phyloP scores from a whole-genome alignment of 306 rosid genomes.

The Boehmeria nivea region DNA sequence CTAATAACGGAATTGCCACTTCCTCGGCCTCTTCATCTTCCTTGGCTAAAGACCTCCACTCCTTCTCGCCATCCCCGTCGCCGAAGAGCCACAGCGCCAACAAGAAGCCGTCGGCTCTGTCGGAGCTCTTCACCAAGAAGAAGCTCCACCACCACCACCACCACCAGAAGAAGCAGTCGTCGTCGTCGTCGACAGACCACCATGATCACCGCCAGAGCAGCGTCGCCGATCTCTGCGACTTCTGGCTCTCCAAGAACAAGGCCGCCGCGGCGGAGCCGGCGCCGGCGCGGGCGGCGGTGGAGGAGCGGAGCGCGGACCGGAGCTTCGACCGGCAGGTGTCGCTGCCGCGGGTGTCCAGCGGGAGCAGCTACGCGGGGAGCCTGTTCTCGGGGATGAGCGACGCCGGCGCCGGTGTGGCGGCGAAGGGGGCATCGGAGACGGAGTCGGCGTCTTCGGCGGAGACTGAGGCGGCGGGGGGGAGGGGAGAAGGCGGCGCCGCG shows the following conservation, averaged over 20 bases:
- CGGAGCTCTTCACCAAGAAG: slow-evolving; percentile 43
- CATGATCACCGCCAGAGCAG: slow-evolving; percentile 27
- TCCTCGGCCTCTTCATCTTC: background rate
- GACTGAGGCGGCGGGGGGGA: slow-evolving; percentile 22
- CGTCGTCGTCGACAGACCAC: slow-evolving; percentile 19
- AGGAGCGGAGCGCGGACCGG: slow-evolving; percentile 50
- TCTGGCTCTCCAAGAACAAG: slow-evolving; percentile 58
- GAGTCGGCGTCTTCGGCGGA: slow-evolving; percentile 30
- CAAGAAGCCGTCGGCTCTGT: slow-evolving; percentile 36
- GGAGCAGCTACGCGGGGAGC: slow-evolving; percentile 82
- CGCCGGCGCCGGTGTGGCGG: slow-evolving; percentile 50
- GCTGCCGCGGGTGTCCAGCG: slow-evolving; percentile 63
- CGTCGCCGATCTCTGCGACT: slow-evolving; percentile 42
- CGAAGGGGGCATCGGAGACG: slow-evolving; percentile 36
- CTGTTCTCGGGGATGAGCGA: slow-evolving; percentile 72
- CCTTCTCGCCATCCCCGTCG: background rate
- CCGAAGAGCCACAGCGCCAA: slow-evolving; percentile 12
- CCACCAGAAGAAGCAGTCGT: slow-evolving; percentile 1
- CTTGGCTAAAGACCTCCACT: background rate
- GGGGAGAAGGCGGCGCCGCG: slow-evolving; percentile 7
- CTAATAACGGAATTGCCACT: background rate
- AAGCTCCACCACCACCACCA: background rate
- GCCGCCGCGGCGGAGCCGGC: slow-evolving; percentile 13
- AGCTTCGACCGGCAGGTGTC: slow-evolving; percentile 62
- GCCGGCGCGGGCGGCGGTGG: slow-evolving; percentile 21